Percentiles rank a stretch among this genome's conserved stretches.
Evolutionary conservation across 1,284 basidiomycete genomes (phyloP).

Genomic region (Agroathelia rolfsii): DNA sequence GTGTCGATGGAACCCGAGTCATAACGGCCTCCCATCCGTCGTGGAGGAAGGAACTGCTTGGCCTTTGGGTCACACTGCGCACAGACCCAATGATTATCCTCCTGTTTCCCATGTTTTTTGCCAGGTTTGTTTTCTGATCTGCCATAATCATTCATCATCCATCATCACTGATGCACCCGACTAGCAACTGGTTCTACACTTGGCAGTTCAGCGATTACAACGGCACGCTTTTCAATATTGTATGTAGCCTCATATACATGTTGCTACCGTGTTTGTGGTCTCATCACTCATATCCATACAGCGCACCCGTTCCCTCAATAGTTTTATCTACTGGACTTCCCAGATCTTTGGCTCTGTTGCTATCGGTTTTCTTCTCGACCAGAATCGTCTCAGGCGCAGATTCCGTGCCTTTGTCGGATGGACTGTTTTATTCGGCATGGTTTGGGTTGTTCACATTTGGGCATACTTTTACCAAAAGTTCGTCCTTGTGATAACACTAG

Average conservation of each 20-base stretch:
- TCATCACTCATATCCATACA: too few species aligned
- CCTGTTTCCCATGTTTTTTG: constrained; percentile 54
- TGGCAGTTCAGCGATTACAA: constrained; percentile 69
- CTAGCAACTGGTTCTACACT: constrained; percentile 69
- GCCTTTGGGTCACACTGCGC: constrained; percentile 37
- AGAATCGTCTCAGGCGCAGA: constrained; percentile 40
- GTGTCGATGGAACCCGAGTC: constrained; percentile 66
- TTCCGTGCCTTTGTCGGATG: constrained; percentile 57
- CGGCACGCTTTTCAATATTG: constrained; percentile 54
- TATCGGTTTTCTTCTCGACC: constrained; percentile 58
- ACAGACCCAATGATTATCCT: constrained; percentile 45
- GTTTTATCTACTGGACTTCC: constrained; percentile 57
- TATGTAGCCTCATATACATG: too few species aligned
- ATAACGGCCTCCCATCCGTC: constrained; percentile 50
- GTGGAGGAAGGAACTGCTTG: constrained; percentile 51
- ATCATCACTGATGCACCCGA: too few species aligned
- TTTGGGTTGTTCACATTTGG: constrained; percentile 60
- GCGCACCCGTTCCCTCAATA: constrained; percentile 57
- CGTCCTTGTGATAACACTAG: too few species aligned
- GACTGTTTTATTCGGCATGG: constrained; percentile 45
- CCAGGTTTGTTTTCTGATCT: too few species aligned
- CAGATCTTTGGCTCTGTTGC: constrained; percentile 56
- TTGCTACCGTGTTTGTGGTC: too few species aligned
- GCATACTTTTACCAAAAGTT: constrained; percentile 63
- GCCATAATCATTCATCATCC: too few species aligned